A percentile compares a stretch with the other conserved stretches of the same genome.
phyloP scores from a whole-genome alignment of 768 basidiomycete genomes.

The Crucibulum laeve region DNA sequence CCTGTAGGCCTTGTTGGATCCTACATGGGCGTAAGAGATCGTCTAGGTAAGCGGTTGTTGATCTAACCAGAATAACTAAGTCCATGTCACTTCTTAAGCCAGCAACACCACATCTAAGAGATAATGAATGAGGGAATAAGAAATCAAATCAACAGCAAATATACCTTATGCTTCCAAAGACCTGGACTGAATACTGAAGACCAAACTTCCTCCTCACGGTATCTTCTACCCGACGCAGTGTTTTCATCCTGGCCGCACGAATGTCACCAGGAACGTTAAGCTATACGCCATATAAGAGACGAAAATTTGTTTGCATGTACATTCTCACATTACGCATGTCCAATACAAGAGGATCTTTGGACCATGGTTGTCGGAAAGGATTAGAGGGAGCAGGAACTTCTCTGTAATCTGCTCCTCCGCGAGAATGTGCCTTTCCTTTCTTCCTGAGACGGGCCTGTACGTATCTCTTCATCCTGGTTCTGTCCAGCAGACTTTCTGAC shows the following conservation, averaged over 20 bases:
- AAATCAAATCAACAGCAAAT: background rate
- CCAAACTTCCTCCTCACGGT: constrained; percentile 26
- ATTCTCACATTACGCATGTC: too few relatives aligned
- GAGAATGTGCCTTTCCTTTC: too few relatives aligned
- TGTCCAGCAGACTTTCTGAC: too few relatives aligned
- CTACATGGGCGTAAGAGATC: constrained; percentile 8
- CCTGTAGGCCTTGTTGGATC: constrained; percentile 17
- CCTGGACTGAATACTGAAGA: constrained; percentile 23
- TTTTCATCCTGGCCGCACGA: background rate
- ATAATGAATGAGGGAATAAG: background rate
- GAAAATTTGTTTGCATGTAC: too few relatives aligned
- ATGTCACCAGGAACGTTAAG: background rate
- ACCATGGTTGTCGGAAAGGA: too few relatives aligned
- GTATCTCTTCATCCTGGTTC: too few relatives aligned
- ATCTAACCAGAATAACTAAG: constrained; percentile 44
- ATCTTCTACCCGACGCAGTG: constrained; percentile 12
- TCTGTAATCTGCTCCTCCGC: too few relatives aligned
- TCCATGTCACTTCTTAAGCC: constrained; percentile 43
- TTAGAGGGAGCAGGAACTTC: too few relatives aligned
- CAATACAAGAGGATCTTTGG: too few relatives aligned
- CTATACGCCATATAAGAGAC: too few relatives aligned
- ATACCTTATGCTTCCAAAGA: constrained; percentile 45
- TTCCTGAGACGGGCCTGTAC: too few relatives aligned
- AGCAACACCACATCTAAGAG: constrained; percentile 36
- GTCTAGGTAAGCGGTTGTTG: background rate